These are phyloP conservation scores for Mrakia blollopis DNA, from an alignment of 768 basidiomycete species.

Conservation along the genomic window DNA sequence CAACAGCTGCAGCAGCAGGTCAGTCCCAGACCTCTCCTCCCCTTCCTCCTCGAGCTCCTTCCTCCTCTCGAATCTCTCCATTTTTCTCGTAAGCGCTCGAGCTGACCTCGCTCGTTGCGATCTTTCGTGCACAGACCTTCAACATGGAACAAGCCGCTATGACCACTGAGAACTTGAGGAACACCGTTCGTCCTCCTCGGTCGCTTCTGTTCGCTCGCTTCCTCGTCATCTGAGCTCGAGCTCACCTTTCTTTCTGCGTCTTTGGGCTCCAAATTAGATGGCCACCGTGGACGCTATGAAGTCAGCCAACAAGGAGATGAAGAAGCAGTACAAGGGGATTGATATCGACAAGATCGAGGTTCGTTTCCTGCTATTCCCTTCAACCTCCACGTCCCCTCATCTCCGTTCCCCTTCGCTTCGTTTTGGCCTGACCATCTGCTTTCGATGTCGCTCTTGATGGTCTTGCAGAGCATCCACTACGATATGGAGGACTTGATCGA, in stretches of 20 bases:
- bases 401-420: not conserved
- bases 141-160: constrained; percentile 97
- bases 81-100: not conserved
- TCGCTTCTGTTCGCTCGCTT: constrained; percentile 7
- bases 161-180: constrained; percentile 94
- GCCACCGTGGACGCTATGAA: constrained; percentile 97
- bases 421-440: not conserved
- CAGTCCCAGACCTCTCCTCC: not conserved
- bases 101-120: not conserved
- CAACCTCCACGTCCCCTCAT: not conserved
- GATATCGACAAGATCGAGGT: constrained; percentile 99
- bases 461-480: constrained; percentile 60
- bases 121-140: constrained; percentile 53
- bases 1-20: constrained; percentile 80
- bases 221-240: not conserved
- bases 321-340: constrained; percentile 94
- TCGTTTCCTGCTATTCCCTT: constrained; percentile 36
- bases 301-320: constrained; percentile 88
- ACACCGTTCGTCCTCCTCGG: constrained; percentile 53
- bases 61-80: not conserved
- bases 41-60: not conserved
- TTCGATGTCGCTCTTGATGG: not conserved
- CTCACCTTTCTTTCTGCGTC: not conserved
- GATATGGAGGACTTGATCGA: constrained; percentile 98
- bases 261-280: constrained; percentile 55